Percentiles rank a stretch among this genome's conserved stretches.
These are phyloP conservation scores for Solanum chacoense DNA, from an alignment of 305 asterid species.

Conservation along the genomic window DNA sequence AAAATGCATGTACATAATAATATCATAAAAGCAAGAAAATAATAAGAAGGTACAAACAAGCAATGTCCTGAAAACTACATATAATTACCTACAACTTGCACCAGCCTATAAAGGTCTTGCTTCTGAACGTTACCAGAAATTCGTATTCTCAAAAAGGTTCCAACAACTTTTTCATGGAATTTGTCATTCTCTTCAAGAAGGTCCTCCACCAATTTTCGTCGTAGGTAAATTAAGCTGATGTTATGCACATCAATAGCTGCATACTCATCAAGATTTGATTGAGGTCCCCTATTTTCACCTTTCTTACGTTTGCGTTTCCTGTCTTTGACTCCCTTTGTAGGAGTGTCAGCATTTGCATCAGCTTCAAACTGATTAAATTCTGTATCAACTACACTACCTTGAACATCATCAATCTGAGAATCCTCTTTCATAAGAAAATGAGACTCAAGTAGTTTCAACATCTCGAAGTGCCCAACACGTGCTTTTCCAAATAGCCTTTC, in stretches of 20 bases:
- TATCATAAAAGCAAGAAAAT: constrained; percentile 10
- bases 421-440: constrained; percentile 79
- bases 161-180: constrained; percentile 66
- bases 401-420: constrained; percentile 65
- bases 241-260: constrained; percentile 96
- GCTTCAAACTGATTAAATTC: constrained; percentile 58
- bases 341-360: constrained; percentile 48
- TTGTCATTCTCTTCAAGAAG: constrained; percentile 76
- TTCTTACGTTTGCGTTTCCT: constrained; percentile 79
- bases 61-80: constrained; percentile 9
- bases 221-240: constrained; percentile 73
- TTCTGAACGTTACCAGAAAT: constrained; percentile 80
- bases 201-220: constrained; percentile 96
- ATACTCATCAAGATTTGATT: constrained; percentile 87
- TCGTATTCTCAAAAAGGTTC: constrained; percentile 93
- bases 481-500: constrained; percentile 84
- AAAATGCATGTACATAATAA: not conserved
- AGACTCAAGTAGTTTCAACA: constrained; percentile 96
- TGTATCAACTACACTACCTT: constrained; percentile 88
- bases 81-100: constrained; percentile 81
- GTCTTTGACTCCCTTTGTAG: constrained; percentile 51
- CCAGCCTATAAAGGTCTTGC: constrained; percentile 96
- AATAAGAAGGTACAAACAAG: not conserved
- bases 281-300: constrained; percentile 49
- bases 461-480: constrained; percentile 97